phyloP scores from a whole-genome alignment of 441 rosid genomes.

The Mallotus japonicus region DNA sequence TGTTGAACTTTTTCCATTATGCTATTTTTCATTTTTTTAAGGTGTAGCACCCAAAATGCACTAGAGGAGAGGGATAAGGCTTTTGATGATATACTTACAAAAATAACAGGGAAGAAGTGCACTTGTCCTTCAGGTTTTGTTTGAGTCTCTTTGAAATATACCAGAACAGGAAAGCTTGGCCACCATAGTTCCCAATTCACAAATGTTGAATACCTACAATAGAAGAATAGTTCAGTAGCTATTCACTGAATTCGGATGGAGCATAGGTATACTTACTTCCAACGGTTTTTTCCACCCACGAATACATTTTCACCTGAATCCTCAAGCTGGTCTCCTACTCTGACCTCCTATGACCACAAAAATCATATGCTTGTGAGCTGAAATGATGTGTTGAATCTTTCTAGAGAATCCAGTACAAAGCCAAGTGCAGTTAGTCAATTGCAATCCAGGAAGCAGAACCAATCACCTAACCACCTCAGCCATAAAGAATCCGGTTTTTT shows the following conservation, averaged over 20 bases:
- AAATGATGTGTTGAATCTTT: not conserved
- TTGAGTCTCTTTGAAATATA: constrained; percentile 73
- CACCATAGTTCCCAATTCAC: constrained; percentile 90
- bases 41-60: not conserved
- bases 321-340: constrained; percentile 64
- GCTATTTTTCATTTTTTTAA: not conserved
- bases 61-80: not conserved
- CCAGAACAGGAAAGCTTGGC: constrained; percentile 73
- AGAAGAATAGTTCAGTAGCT: constrained; percentile 5
- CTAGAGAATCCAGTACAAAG: no score
- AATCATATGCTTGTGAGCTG: not conserved
- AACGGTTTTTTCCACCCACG: constrained; percentile 70
- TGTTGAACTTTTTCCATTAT: not conserved
- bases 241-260: constrained; percentile 8
- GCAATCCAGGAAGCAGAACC: not conserved
- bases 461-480: not conserved
- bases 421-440: not conserved
- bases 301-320: constrained; percentile 74
- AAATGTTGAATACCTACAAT: constrained; percentile 57
- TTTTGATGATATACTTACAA: constrained; percentile 44
- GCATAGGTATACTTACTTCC: constrained; percentile 53
- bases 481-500: not conserved
- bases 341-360: constrained; percentile 53
- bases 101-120: constrained; percentile 79
- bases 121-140: constrained; percentile 84